These are phyloP conservation scores for Dorcoceras hygrometricum DNA, from an alignment of 257 asterid genomes.

Conservation along the genomic window DNA sequence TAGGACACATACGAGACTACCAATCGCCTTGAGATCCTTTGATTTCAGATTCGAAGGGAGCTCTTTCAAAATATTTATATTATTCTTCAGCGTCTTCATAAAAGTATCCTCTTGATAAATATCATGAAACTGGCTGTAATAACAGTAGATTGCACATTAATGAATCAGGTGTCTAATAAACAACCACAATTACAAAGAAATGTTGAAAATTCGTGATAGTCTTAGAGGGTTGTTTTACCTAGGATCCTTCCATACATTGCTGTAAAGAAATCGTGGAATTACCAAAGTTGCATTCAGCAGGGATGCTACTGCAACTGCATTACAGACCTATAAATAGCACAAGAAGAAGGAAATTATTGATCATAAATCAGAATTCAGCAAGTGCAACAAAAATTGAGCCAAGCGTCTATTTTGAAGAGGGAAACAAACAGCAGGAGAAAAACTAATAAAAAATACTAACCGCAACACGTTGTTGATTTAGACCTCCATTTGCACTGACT, in stretches of 20 bases:
- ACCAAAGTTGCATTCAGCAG: conserved; percentile 88
- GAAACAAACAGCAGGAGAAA: neutral
- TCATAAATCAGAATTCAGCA: neutral
- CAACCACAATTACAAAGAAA: neutral
- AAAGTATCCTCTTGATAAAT: conserved; percentile 77
- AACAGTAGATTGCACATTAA: neutral
- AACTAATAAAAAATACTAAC: conserved; percentile 38
- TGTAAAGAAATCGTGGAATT: conserved; percentile 83
- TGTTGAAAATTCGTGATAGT: neutral
- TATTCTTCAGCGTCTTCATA: conserved; percentile 46
- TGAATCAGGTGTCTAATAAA: neutral
- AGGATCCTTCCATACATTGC: conserved; percentile 97
- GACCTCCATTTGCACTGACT: conserved; percentile 93
- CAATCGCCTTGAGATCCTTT: conserved; percentile 63
- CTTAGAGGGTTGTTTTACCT: conserved; percentile 40
- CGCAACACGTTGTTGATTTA: conserved; percentile 93
- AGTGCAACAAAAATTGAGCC: neutral
- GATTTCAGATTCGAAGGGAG: conserved; percentile 66
- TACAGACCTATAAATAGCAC: conserved; percentile 63
- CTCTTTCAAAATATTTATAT: conserved; percentile 62
- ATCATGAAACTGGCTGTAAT: conserved; percentile 79
- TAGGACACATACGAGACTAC: conserved; percentile 61
- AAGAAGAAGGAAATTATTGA: conserved; percentile 5
- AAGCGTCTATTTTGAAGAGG: neutral
- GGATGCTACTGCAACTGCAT: conserved; percentile 86